Evolutionary conservation across 1,284 basidiomycete species (phyloP).

Genomic region (Ustilago trichophora): DNA sequence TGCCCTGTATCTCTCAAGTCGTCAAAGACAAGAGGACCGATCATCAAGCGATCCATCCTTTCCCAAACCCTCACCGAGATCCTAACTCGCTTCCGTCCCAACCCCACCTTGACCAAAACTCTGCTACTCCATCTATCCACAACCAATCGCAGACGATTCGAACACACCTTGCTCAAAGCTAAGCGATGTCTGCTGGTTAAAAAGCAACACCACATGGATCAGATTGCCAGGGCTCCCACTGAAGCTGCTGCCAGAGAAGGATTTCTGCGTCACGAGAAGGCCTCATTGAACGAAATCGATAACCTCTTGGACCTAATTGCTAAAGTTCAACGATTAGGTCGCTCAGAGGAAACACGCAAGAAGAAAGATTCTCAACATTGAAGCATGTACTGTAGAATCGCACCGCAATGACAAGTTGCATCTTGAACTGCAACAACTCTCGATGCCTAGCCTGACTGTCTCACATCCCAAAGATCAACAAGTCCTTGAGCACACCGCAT

Average conservation of each 20-base stretch:
- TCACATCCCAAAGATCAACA: too few relatives aligned
- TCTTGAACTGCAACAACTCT: too few relatives aligned
- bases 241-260: too few relatives aligned
- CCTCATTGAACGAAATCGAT: conserved; percentile 4
- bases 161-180: conserved; percentile 16
- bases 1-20: not conserved
- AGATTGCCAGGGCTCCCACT: too few relatives aligned
- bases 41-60: conserved; percentile 19
- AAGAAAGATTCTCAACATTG: too few relatives aligned
- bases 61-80: conserved; percentile 3
- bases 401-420: too few relatives aligned
- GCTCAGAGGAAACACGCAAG: not conserved
- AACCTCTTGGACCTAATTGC: not conserved
- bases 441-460: too few relatives aligned
- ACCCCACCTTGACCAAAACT: too few relatives aligned
- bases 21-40: not conserved
- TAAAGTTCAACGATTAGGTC: conserved; percentile 3
- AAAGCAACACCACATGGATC: not conserved
- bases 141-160: conserved; percentile 16
- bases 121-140: conserved; percentile 18
- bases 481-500: too few relatives aligned
- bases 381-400: too few relatives aligned
- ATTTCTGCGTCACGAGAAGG: too few relatives aligned
- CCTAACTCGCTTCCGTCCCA: conserved; percentile 3
- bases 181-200: conserved; percentile 1